phyloP scores from a whole-genome alignment of 495 filamentous ascomycete species.

The Friedmanniomyces endolithicus region DNA sequence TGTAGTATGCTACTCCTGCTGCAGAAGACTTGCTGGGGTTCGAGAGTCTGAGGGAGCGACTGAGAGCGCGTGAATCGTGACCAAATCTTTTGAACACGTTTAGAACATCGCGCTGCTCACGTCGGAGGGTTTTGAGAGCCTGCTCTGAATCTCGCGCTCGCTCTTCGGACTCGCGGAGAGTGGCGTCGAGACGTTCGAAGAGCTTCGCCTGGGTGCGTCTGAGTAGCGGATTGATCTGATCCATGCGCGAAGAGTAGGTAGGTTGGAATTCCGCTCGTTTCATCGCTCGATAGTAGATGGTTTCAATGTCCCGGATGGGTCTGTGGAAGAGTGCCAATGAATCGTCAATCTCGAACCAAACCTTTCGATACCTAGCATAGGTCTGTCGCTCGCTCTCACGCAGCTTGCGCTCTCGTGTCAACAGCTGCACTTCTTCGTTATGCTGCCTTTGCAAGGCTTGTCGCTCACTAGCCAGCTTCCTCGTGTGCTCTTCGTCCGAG shows the following conservation, averaged over 20 bases:
- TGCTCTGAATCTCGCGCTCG: background rate
- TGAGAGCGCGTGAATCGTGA: background rate
- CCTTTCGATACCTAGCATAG: conserved; percentile 2
- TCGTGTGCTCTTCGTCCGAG: background rate
- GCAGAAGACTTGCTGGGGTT: background rate
- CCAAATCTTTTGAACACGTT: background rate
- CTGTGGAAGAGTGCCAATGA: background rate
- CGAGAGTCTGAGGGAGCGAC: background rate
- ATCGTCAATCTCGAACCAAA: background rate
- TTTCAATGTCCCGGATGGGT: background rate
- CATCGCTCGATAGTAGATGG: background rate
- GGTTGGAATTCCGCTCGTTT: background rate
- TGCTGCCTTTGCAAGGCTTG: background rate
- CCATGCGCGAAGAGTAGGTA: background rate
- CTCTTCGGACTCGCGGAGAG: background rate
- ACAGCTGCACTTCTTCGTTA: background rate
- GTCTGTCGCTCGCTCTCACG: background rate
- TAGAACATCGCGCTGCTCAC: background rate
- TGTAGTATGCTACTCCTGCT: background rate
- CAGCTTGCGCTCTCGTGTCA: background rate
- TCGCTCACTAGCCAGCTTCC: background rate
- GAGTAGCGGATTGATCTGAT: background rate
- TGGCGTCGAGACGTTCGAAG: background rate
- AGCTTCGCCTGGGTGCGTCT: background rate
- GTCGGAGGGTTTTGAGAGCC: background rate